A percentile compares a stretch with the other conserved stretches of the same genome.
Evolutionary conservation across 192 early-diverging fungal genomes (phyloP).

Genomic region (Rhizophagus prolifer): DNA sequence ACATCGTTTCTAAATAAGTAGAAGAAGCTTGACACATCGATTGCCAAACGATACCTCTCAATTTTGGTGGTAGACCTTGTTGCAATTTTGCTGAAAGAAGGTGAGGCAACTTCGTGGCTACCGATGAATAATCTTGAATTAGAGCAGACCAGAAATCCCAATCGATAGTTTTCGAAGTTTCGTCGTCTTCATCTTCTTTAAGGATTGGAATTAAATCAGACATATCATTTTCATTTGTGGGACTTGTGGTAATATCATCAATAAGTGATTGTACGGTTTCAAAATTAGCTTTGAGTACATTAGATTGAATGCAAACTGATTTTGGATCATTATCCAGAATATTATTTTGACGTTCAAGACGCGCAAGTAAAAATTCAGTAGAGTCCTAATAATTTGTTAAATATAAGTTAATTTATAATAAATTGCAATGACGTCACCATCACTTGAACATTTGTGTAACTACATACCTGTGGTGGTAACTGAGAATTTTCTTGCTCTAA

Average conservation of each 20-base stretch:
- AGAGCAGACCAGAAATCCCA: constrained; percentile 86
- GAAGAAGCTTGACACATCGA: constrained; percentile 83
- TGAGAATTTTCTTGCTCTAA: constrained; percentile 57
- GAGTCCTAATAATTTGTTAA: constrained; percentile 43
- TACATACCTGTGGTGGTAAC: constrained; percentile 52
- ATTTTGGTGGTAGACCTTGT: constrained; percentile 74
- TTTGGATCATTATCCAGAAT: constrained; percentile 59
- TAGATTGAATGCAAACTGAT: constrained; percentile 60
- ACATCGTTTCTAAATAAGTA: constrained; percentile 79
- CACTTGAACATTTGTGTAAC: background rate
- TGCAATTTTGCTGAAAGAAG: constrained; percentile 69
- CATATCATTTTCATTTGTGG: constrained; percentile 3
- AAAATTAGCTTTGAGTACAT: constrained; percentile 57
- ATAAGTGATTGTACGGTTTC: constrained; percentile 51
- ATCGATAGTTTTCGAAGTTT: constrained; percentile 37
- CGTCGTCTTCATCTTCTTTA: constrained; percentile 7
- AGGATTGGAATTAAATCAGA: constrained; percentile 22
- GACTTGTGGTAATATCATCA: constrained; percentile 35
- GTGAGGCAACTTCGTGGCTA: constrained; percentile 65
- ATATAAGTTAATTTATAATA: background rate
- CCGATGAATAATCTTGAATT: constrained; percentile 73
- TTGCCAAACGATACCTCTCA: constrained; percentile 92
- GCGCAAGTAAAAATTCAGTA: constrained; percentile 55
- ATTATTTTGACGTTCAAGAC: constrained; percentile 61
- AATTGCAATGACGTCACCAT: background rate